Evolutionary conservation across 257 asterid genomes (phyloP).

Genomic region (Fraxinus cuspidata): DNA sequence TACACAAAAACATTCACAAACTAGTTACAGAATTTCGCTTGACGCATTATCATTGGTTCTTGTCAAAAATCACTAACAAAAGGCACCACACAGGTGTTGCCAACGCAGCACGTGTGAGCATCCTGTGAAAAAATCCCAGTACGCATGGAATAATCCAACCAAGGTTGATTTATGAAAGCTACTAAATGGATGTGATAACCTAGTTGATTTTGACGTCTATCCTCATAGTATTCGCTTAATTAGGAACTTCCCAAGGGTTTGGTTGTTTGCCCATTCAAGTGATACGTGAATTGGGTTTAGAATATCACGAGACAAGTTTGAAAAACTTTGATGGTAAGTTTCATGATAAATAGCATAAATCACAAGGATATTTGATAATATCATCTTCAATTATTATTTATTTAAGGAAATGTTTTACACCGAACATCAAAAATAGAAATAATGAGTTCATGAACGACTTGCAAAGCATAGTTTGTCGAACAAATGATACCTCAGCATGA

Average conservation of each 20-base stretch:
- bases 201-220: background rate
- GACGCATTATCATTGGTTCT: no score
- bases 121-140: no score
- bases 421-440: background rate
- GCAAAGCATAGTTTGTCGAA: background rate
- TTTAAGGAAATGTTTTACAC: background rate
- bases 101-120: no score
- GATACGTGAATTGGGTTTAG: no score
- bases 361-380: background rate
- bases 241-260: no score
- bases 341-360: background rate
- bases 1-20: no score
- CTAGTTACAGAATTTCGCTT: no score
- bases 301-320: background rate
- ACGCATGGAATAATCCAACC: background rate
- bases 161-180: constrained; percentile 26
- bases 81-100: no score
- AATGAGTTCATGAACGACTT: background rate
- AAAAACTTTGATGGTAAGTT: background rate
- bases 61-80: no score
- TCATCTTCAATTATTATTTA: constrained; percentile 6
- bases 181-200: constrained; percentile 10
- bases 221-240: background rate
- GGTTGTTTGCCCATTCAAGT: no score
- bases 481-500: constrained; percentile 8